Base-by-base conservation (phyloP, 2,329 filamentous ascomycete genomes). In the Bipolaris zeicola region DNA sequence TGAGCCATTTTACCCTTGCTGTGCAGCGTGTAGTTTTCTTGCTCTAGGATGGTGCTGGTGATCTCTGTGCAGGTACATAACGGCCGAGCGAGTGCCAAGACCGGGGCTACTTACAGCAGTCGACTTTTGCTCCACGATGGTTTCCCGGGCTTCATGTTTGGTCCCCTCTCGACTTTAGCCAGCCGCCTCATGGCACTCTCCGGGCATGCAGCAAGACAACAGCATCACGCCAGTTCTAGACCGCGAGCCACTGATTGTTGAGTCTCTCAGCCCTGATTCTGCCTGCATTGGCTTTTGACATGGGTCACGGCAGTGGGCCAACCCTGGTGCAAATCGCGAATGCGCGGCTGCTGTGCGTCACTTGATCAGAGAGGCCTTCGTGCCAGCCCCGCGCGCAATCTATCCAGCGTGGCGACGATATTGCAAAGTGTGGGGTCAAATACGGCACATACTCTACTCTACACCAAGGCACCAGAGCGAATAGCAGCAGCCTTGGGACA, bases 351-450 rank as follows among this genome's bases (percentile, higher is more conserved):
- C 42, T 31, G 49, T 37, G 48, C 54, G 52, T 65, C 63, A 64
- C 46, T 60, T 61, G 63, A 64, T 50, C 58, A 60, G 18, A 52
- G 47, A 42, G 53, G 24, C 43, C 54, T 49, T 49, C 5, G 49
- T 55, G 48, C 42, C 34, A 53, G 45, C 53, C 57, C 52, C 55
- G 54, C 24, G 24, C 3, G 47, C 55, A 66, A 61, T 63, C 41
- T 65, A 60, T 41, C 31, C 45, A 57, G 62, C 62, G 61, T 68
- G 67, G 65, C 60, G 55, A 31, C 47, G 33, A 61, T 60, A 62
- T 59, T 49, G 53, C 45, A 53, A 41, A 60, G 46, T 64, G 62
- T 65, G 65, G 66, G 64, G 66, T 16, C 44, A 55, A 31, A 31
- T 31, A 31, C 10, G 28, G 28, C 28, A 31, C 28, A 4, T 4